Percentiles rank a stretch among this genome's conserved stretches.
phyloP scores from a whole-genome alignment of 2,329 filamentous ascomycete genomes.

The Xylariaceae sp. region DNA sequence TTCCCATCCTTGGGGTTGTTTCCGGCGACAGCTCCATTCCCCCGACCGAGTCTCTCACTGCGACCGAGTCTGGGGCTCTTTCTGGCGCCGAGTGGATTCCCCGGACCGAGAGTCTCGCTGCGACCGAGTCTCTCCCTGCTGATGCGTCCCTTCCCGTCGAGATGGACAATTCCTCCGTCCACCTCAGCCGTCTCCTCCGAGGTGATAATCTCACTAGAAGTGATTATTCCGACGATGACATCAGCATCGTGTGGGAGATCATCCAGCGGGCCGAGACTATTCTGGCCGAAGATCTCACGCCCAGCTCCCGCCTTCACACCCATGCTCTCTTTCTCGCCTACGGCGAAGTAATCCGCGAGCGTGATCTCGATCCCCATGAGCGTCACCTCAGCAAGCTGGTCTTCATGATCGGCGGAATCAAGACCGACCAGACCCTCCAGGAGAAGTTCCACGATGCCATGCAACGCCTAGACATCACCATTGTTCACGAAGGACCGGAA shows the following conservation, averaged over 20 bases:
- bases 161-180: not conserved
- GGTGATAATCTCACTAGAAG: slow-evolving; percentile 14
- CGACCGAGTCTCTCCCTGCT: no score
- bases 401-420: slow-evolving; percentile 70
- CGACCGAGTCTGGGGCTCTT: no score
- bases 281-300: slow-evolving; percentile 48
- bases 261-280: slow-evolving; percentile 67
- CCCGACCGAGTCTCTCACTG: no score
- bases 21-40: no score
- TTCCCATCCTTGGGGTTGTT: no score
- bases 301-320: slow-evolving; percentile 63
- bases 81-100: no score
- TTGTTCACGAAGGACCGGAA: slow-evolving; percentile 41
- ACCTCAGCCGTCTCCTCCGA: slow-evolving; percentile 9
- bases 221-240: slow-evolving; percentile 43
- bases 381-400: slow-evolving; percentile 73
- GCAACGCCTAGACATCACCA: slow-evolving; percentile 64
- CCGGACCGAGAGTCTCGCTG: no score
- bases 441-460: slow-evolving; percentile 69
- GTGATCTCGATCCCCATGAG: slow-evolving; percentile 70
- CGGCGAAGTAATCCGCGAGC: slow-evolving; percentile 66
- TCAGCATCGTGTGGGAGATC: slow-evolving; percentile 73
- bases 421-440: slow-evolving; percentile 53
- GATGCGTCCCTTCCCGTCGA: no score
- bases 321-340: slow-evolving; percentile 79